Evolutionary conservation across 2,329 filamentous ascomycete species (phyloP).

Genomic region (Epichloe sp.): DNA sequence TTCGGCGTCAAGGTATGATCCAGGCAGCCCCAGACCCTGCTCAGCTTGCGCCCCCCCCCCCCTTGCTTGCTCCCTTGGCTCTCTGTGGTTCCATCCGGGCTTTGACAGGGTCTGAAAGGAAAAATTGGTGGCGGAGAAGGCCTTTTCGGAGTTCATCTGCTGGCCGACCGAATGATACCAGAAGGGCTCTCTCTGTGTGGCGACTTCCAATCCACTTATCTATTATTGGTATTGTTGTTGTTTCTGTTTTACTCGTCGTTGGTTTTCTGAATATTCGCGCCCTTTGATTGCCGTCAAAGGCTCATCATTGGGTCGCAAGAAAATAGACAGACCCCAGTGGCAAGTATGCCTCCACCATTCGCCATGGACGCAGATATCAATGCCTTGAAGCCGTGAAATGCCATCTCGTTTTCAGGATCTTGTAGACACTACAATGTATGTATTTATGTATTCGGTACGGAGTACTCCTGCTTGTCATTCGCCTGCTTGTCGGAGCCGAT

Average conservation of each 20-base stretch:
- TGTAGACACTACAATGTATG: no score
- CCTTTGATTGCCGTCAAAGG: no score
- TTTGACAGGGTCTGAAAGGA: conserved; percentile 5
- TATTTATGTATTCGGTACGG: not conserved
- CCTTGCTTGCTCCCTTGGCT: not conserved
- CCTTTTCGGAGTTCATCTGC: not conserved
- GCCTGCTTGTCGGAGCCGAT: conserved; percentile 4
- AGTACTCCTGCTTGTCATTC: not conserved
- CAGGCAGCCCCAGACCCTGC: not conserved
- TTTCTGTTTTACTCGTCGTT: no score
- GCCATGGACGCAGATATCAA: no score
- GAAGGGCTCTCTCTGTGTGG: not conserved
- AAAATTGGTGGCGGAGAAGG: conserved; percentile 14
- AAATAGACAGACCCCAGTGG: no score
- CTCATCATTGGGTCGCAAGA: no score
- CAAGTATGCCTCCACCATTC: no score
- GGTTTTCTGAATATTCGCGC: no score
- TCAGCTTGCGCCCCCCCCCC: no score
- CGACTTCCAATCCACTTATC: not conserved
- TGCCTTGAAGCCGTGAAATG: not conserved
- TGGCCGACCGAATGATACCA: not conserved
- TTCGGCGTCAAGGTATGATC: not conserved
- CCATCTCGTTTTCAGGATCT: not conserved
- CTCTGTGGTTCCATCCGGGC: not conserved
- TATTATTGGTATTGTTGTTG: no score